Evolutionary conservation across 2,329 filamentous ascomycete genomes (phyloP), one percentile per base, ranked within the genome.

Genomic region (Dryadomyces quercivorus): DNA sequence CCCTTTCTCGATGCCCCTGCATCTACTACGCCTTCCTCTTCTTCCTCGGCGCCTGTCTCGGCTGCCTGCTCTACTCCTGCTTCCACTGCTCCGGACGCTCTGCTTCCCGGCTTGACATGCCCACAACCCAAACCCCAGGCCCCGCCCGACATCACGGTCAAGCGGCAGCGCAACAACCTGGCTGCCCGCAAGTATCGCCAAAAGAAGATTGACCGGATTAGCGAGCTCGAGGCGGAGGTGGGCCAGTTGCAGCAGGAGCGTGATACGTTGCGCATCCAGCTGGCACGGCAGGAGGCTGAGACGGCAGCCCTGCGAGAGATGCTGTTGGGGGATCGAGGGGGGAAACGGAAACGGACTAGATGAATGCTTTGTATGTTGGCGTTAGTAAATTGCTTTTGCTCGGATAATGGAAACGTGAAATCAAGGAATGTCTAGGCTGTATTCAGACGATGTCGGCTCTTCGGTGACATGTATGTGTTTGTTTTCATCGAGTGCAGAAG

Each of bases 111-210:
- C 36, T 15, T 50, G 44, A 22, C 40, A 18, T 50, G 22, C 10
- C 10, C 22, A 26, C 20, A 9, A n/a, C n/a, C 15, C 36, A 38
- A 12, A 1, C 20, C 7, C 15, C 6, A 31, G 1, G 5, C 15
- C 6, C n/a, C 43, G 44, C 40, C 60, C 2, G 61, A 63, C 38
- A 50, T 64, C 9, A 16, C 65, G 1, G 54, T 64, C 53, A 84
- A 82, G 66, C 77, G 81, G 21, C 74, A 75, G 57, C 75, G 76
- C 58, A 84, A 85, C 67, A 84, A 78, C 38, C 70, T 82, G 53
- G 81, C 81, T 9, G 81, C 81, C 43, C 74, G 78, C 45, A 76
- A 78, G 51, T 84, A 82, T 65, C 76, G 81, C 20, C 80, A 84
- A 62, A 82, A 81, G 62, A 78, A 80, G 58, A 68, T 83, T 34